Evolutionary conservation across 2,329 filamentous ascomycete genomes (phyloP).

Genomic region (Neurospora sp.): DNA sequence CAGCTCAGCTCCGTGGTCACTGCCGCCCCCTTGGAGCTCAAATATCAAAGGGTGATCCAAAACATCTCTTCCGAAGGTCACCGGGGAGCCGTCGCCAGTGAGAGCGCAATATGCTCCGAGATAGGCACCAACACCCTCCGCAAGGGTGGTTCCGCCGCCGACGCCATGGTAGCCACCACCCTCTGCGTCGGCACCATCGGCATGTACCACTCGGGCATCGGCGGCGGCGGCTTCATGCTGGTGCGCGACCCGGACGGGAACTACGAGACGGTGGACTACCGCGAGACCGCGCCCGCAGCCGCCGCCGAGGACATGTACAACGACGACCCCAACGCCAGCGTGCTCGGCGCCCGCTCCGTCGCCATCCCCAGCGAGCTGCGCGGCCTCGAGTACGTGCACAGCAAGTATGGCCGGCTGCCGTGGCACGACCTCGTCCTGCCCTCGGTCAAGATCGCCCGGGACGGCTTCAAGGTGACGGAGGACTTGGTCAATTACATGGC

Average conservation of each 20-base stretch:
- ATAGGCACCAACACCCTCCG: slow-evolving; percentile 56
- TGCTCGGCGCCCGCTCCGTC: slow-evolving; percentile 62
- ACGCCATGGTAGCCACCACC: slow-evolving; percentile 64
- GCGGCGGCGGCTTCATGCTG: slow-evolving; percentile 85
- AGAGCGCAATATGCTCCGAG: slow-evolving; percentile 57
- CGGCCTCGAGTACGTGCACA: slow-evolving; percentile 71
- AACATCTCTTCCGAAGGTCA: slow-evolving; percentile 8
- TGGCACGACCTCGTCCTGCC: slow-evolving; percentile 67
- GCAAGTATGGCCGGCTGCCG: slow-evolving; percentile 54
- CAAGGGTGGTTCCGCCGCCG: slow-evolving; percentile 62
- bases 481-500: slow-evolving; percentile 71
- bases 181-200: slow-evolving; percentile 67
- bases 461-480: slow-evolving; percentile 63
- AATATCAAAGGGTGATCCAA: slow-evolving; percentile 4
- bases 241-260: slow-evolving; percentile 62
- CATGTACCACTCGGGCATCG: slow-evolving; percentile 76
- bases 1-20: slow-evolving; percentile 4
- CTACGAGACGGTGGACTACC: slow-evolving; percentile 83
- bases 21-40: neutral
- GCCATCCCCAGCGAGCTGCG: slow-evolving; percentile 67
- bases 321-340: slow-evolving; percentile 55
- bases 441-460: slow-evolving; percentile 60
- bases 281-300: slow-evolving; percentile 76
- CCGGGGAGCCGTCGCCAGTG: slow-evolving; percentile 59
- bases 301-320: slow-evolving; percentile 79